Evolutionary conservation across 495 filamentous ascomycete genomes (phyloP), one percentile per base, ranked within the genome.

Genomic region (Penicillium soppii): DNA sequence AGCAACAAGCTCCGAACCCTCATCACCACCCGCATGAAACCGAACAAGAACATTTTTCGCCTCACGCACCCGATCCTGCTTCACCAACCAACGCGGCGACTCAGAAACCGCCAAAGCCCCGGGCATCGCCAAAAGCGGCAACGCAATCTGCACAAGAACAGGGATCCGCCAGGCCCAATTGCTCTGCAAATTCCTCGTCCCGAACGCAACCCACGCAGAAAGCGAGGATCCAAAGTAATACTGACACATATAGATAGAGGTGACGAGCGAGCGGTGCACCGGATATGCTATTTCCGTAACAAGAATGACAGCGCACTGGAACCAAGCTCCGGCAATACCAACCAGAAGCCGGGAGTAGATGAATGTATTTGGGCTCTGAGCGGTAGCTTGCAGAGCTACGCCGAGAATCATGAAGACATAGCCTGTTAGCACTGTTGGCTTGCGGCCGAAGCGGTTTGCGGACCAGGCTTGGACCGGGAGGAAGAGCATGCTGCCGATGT

Each of bases 271-370:
- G 63, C 80, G 81, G 50, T 84, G 80, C 58, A 82, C 76, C 16
- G 82, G 80, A 56, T 86, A 81, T 35, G 73, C 74, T 26, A 85
- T 66, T 63, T 86, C 81, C 16, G 78, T 82, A 30, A 85, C 68
- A 44, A 86, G 67, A 17, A 55, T 60, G 77, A 78, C 43, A 73
- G 80, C 25, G 77, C 76, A n/a, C 71, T 72, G 29, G 78, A 72
- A 61, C 82, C 79, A 30, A 71, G 75, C 26, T 1, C 52, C 46
- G 5, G 50, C 43, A 17, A 36, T 15, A 20, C 51, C 50, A 1
- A 54, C 7, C 7, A 54, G n/a, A 3, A 45, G 12, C 0, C 50
- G 45, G 8, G 39, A 36, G 3, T 41, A 29, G n/a, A 53, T 50
- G 16, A 53, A 54, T n/a, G 20, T 30, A 8, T 17, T 25, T 1